Conservation (phyloP, 2,329 filamentous ascomycete genomes). For the Pseudopithomyces chartarum region DNA sequence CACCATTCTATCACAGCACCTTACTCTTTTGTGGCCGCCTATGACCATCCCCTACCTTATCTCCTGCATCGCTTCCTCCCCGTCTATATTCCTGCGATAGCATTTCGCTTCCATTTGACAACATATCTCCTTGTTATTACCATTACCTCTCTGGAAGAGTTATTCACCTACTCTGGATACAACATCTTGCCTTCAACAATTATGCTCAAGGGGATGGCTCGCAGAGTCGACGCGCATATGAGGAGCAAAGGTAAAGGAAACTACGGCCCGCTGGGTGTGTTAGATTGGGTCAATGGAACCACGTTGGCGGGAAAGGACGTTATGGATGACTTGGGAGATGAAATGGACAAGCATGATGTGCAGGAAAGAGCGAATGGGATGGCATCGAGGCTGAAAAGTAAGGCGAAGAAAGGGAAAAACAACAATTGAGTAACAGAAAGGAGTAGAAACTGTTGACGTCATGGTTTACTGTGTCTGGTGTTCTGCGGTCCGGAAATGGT, state of each 20-base stretch:
- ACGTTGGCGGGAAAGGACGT: slow-evolving; percentile 60
- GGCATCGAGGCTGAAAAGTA: slow-evolving; percentile 33
- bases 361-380: slow-evolving; percentile 47
- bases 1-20: slow-evolving; percentile 63
- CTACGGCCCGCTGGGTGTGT: slow-evolving; percentile 65
- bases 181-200: slow-evolving; percentile 63
- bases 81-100: slow-evolving; percentile 66
- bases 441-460: not conserved
- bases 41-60: slow-evolving; percentile 71
- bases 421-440: slow-evolving; percentile 19
- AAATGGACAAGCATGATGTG: slow-evolving; percentile 61
- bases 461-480: not conserved
- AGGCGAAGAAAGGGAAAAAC: slow-evolving; percentile 33
- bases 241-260: slow-evolving; percentile 62
- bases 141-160: slow-evolving; percentile 69
- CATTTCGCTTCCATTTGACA: slow-evolving; percentile 73
- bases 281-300: slow-evolving; percentile 48
- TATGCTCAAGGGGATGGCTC: slow-evolving; percentile 62
- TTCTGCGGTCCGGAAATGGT: not conserved
- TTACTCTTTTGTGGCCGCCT: slow-evolving; percentile 66
- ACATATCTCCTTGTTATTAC: slow-evolving; percentile 70
- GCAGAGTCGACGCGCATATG: slow-evolving; percentile 64
- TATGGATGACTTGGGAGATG: slow-evolving; percentile 59
- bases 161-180: slow-evolving; percentile 71
- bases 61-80: slow-evolving; percentile 68